Evolutionary conservation across 2,329 filamentous ascomycete species (phyloP), one percentile per base, ranked within the genome.

Genomic region (Fusarium stilboides): DNA sequence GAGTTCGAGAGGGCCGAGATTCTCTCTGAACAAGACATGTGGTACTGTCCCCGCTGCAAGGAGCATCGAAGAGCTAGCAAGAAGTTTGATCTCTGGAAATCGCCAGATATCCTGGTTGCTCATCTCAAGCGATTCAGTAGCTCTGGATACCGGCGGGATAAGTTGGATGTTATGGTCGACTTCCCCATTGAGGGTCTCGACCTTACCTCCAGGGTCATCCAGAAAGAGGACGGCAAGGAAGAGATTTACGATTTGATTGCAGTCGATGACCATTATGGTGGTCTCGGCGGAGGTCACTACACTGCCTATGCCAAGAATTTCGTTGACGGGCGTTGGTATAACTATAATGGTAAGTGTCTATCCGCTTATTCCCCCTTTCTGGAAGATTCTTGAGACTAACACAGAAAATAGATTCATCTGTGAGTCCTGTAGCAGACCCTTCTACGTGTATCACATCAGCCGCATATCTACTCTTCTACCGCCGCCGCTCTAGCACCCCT

Each of bases 1-100:
- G 96, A 98, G 79, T 98, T 97, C 72, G 93, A 96, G 76, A 95
- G 95, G 77, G 92, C 94, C 63, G 96, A 99, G 80, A 90, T 97
- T 15, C 84, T 99, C 6, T 98, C 95, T 0, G 94, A 98, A 78
- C 92, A 97, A 76, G 97, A 99, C 77, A 95, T 94, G 63, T 99
- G 96, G 96, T 98, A 97, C 78, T 99, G 96, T 77, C 95, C 94
- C 58, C 89, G 94, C 31, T 99, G 96, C 86, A 98, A 98, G 79
- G 93, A 97, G 74, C 92, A 97, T 75, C 90, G 94, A 17, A 91
- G 94, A 63, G 96, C 96, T 20, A 94, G 91, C 81, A 99, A 99
- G 84, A 98, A 96, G 75, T 94, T 99, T 54, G 94, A 98, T 76
- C 88, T 99, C 19, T 99, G 96, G 96, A 98, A 95, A 76, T 91